Conservation (phyloP, 352 stramenopile genomes). For the Phytophthora gonapodyides region DNA sequence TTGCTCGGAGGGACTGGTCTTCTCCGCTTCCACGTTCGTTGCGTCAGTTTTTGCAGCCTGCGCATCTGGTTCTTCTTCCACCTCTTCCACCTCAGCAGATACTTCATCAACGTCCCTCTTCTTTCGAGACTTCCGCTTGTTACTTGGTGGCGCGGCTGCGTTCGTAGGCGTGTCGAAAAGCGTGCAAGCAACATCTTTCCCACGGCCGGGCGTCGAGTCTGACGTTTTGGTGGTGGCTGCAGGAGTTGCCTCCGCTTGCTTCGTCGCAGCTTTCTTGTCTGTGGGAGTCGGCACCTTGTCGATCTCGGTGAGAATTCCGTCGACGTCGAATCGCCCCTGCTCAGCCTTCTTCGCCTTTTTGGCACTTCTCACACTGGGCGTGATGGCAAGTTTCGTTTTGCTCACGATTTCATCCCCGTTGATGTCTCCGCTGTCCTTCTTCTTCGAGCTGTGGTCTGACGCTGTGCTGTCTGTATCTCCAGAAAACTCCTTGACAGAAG, state of each 20-base stretch:
- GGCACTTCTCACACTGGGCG: constrained; percentile 25
- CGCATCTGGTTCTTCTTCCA: constrained; percentile 30
- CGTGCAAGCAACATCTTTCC: constrained; percentile 48
- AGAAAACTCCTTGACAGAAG: constrained; percentile 25
- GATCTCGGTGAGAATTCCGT: constrained; percentile 60
- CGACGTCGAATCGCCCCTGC: constrained; percentile 56
- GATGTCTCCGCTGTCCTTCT: constrained; percentile 27
- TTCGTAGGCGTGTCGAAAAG: constrained; percentile 66
- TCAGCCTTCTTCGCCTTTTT: constrained; percentile 35
- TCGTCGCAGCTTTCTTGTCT: constrained; percentile 30
- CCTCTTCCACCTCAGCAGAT: constrained; percentile 18
- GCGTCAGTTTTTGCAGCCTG: constrained; percentile 15
- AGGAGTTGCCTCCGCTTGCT: constrained; percentile 17
- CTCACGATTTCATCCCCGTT: constrained; percentile 27
- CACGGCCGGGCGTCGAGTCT: constrained; percentile 14
- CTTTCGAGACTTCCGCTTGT: constrained; percentile 25
- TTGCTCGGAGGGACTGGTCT: constrained; percentile 9
- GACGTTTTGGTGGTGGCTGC: constrained; percentile 16
- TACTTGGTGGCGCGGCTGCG: constrained; percentile 16
- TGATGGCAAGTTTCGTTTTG: constrained; percentile 34
- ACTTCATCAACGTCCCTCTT: constrained; percentile 17
- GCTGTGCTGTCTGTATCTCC: constrained; percentile 32
- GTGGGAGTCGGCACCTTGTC: constrained; percentile 52
- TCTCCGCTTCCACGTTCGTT: constrained; percentile 27
- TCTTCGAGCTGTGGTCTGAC: constrained; percentile 29